Evolutionary conservation across 2,329 filamentous ascomycete species (phyloP).

Genomic region (Zymoseptoria crescenta): DNA sequence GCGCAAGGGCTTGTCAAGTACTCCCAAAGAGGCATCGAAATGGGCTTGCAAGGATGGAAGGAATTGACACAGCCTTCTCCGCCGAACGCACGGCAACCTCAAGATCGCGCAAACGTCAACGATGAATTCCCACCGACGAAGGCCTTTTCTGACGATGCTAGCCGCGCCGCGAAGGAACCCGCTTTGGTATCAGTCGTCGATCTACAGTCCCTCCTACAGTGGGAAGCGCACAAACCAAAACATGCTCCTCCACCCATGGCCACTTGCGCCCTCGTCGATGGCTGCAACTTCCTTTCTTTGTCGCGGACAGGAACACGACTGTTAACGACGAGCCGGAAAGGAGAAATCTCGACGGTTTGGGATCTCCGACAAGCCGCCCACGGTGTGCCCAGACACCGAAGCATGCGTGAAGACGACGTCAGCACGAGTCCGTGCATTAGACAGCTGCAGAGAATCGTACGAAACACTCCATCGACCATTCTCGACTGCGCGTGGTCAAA

Average conservation of each 20-base stretch:
- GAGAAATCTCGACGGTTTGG: constrained; percentile 78
- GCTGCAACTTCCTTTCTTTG: constrained; percentile 75
- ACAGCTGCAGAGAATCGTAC: constrained; percentile 79
- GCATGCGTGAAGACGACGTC: constrained; percentile 10
- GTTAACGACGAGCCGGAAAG: constrained; percentile 73
- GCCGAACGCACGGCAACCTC: constrained; percentile 28
- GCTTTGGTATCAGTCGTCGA: constrained; percentile 70
- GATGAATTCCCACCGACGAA: constrained; percentile 65
- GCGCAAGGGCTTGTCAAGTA: constrained; percentile 74
- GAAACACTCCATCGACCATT: constrained; percentile 85
- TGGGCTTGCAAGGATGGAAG: constrained; percentile 69
- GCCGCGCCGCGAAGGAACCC: constrained; percentile 53
- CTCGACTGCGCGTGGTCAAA: constrained; percentile 86
- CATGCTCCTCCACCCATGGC: constrained; percentile 52
- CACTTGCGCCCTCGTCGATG: constrained; percentile 63
- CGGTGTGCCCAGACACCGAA: constrained; percentile 23
- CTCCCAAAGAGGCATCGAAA: constrained; percentile 48
- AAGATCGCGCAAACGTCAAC: constrained; percentile 15
- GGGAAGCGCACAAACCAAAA: constrained; percentile 44
- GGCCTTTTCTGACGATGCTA: constrained; percentile 49
- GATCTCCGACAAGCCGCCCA: constrained; percentile 58
- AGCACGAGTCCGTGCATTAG: constrained; percentile 51
- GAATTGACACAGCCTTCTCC: constrained; percentile 60
- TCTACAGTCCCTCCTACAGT: constrained; percentile 49
- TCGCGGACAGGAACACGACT: constrained; percentile 65